Percentiles rank a stretch among this genome's conserved stretches.
These are phyloP conservation scores for Musa beccarii DNA, from an alignment of 176 grass and related monocot genomes.

Conservation along the genomic window DNA sequence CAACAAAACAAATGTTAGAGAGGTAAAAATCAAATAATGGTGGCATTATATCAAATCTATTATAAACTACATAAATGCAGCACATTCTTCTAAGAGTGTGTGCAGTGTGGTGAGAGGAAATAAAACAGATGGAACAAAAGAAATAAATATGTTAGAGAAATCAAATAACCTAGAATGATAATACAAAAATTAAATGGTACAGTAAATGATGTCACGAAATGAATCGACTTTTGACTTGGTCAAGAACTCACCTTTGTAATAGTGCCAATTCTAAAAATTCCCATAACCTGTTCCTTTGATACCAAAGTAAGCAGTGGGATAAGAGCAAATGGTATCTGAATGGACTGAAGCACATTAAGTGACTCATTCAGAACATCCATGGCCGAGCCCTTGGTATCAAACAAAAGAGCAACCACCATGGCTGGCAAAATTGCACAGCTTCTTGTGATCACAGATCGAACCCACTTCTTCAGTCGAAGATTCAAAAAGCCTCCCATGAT, in stretches of 20 bases:
- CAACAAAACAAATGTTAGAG: no score
- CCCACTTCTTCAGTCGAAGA: background rate
- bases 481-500: constrained; percentile 6
- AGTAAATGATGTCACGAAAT: no score
- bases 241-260: background rate
- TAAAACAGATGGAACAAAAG: no score
- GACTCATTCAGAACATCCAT: background rate
- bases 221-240: no score
- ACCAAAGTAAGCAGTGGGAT: background rate
- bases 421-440: constrained; percentile 2
- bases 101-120: no score
- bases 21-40: no score
- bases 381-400: background rate
- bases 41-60: no score
- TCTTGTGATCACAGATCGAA: background rate
- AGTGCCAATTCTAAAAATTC: background rate
- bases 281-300: background rate
- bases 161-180: no score
- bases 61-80: no score
- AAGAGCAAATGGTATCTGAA: constrained; percentile 6
- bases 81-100: no score
- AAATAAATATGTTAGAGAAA: no score
- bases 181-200: no score
- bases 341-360: background rate
- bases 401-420: background rate